Evolutionary conservation across 1,284 basidiomycete species (phyloP), one percentile per base, ranked within the genome.

Genomic region (Xerocomus nothofagi): DNA sequence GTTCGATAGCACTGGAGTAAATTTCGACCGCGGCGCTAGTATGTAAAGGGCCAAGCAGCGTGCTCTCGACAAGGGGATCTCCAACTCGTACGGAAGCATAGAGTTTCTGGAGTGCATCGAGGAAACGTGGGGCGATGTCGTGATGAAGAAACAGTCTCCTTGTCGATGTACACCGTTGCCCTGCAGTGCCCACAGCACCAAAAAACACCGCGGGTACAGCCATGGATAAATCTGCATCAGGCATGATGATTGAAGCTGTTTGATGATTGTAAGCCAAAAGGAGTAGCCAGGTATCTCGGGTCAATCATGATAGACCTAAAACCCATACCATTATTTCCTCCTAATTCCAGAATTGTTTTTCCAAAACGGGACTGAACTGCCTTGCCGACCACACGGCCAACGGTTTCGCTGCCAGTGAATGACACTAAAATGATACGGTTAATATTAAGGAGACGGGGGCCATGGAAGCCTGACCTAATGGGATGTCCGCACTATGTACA

Each of bases 141-240:
- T 82, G 82, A 69, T 98, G 95, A 49, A 98, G 78, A 71, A 92
- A 91, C 12, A 98, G 80, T 48, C 95, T 80, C 45, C 95, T 82
- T 1, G 94, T 98, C 18, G 93, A 88, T 1, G 95, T 98, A 73
- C 95, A 98, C 42, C 95, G 81, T 68, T 98, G 95, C 20, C 95
- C 95, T 29, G 92, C 90, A 36, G 95, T 98, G 37, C 95, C 95
- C 41, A 97, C 86, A 23, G 94, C 92, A 30, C 93, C 92, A 73
- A 98, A 98, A 68, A 94, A 91, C 18, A 95, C 85, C 0, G 89
- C 81, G 37, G 91, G 90, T 15, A 98, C 81, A 26, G 95, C 94
- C 55, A 96, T 80, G 17, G 82, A 79, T 27, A 98, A 79, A 71
- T 97, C 93, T 24, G 95, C 95, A 72, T 97, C 94, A 46, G 91